Base-by-base conservation (phyloP, 768 basidiomycete species). In the Lactarius sp. region DNA sequence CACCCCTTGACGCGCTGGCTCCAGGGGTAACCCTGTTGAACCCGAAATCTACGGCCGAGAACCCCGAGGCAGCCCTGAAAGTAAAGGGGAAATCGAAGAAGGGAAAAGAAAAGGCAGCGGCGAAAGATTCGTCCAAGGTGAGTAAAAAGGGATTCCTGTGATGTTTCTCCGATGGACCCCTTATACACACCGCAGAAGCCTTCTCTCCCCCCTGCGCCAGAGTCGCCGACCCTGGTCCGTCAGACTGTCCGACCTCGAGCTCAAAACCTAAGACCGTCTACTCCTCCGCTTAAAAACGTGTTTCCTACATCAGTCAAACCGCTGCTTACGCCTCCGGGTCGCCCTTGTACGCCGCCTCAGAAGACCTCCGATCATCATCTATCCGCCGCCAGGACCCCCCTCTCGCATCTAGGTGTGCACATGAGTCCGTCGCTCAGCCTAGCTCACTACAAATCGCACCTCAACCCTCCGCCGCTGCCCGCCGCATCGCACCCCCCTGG, bases 371-470 rank as follows among this genome's bases (percentile, higher is more conserved):
- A 70, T 52, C 71, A 75, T 52, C 77, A 79, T 27, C 75, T 87
- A 18, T 87, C 87, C 1, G 83, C 86, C 0, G 73, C 77, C 20
- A 81, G 80, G n/a, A 88, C 87, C 1, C 87, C 87, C 0, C 72
- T 89, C 7, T 87, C 86, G 0, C 85, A 87, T 70, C 82, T 80
- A 67, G 87, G 85, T 44, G 70, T 87, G 41, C 83, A 86, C 68
- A 86, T 86, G 85, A 86, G 85, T 66, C 87, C 87, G 4, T 81
- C 80, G 2, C 73, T 85, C 1, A 86, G 83, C 66, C 78, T 88
- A 14, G 82, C 78, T 9, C 84, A 89, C 73, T 88, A 86, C 72
- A 89, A 88, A 68, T 81, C 83, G 9, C 77, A 86, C 66, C 76
- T 88, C 13, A 85, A 88, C 66, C 87, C 87, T 0, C 85, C 85